phyloP scores from a whole-genome alignment of 345 rosid species.

The Euphorbia tirucalli region DNA sequence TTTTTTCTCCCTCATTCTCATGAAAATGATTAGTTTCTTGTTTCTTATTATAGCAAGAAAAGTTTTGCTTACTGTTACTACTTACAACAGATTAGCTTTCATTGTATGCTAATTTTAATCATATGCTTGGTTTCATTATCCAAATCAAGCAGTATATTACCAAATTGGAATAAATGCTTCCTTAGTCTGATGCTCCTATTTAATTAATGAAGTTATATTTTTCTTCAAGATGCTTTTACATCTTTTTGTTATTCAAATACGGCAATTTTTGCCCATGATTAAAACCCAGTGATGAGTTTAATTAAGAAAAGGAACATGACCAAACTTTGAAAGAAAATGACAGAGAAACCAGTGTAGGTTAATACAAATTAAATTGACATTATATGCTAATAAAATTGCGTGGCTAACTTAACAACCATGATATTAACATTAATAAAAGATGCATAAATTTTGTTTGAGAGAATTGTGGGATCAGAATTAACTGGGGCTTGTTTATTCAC shows the following conservation, averaged over 20 bases:
- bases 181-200: too few species aligned
- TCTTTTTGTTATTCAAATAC: too few species aligned
- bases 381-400: not conserved
- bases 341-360: conserved; percentile 17
- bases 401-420: conserved; percentile 31
- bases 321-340: conserved; percentile 33
- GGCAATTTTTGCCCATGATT: too few species aligned
- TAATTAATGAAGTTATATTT: too few species aligned
- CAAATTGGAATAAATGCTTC: too few species aligned
- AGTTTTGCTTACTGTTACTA: not conserved
- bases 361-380: too few species aligned
- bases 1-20: too few species aligned
- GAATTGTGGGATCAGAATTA: not conserved
- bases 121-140: too few species aligned
- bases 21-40: not conserved
- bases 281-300: not conserved
- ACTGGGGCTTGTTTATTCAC: conserved; percentile 15
- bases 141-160: too few species aligned
- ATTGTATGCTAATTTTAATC: too few species aligned
- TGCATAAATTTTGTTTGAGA: not conserved
- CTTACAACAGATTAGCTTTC: too few species aligned
- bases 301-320: conserved; percentile 7
- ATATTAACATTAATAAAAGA: conserved; percentile 1
- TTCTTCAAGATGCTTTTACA: too few species aligned
- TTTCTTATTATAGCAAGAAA: not conserved